These are phyloP conservation scores for Chrysoporthe puriensis DNA, from an alignment of 2,329 filamentous ascomycete species.

Conservation along the genomic window DNA sequence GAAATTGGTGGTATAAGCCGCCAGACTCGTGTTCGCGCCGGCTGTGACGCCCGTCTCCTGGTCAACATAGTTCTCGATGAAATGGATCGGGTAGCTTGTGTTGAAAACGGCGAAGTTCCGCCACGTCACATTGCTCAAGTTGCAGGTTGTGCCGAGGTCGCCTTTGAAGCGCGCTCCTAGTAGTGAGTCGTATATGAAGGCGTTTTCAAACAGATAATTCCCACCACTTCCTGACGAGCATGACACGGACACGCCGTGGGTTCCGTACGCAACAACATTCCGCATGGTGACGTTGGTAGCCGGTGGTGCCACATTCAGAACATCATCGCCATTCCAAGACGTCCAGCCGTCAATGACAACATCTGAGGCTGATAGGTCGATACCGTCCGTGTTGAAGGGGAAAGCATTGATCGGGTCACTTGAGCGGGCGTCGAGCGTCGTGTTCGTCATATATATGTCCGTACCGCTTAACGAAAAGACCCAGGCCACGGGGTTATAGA, in stretches of 20 bases:
- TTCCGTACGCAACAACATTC: constrained; percentile 31
- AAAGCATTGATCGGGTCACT: constrained; percentile 26
- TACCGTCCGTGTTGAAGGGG: constrained; percentile 34
- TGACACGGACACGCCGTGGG: constrained; percentile 32
- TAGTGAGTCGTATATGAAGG: constrained; percentile 30
- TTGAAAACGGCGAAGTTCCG: constrained; percentile 32
- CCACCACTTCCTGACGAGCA: constrained; percentile 31
- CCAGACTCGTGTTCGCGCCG: constrained; percentile 27
- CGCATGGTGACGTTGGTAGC: constrained; percentile 32
- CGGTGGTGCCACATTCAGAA: constrained; percentile 32
- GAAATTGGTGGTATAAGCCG: constrained; percentile 31
- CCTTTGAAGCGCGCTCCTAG: constrained; percentile 33
- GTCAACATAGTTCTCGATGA: constrained; percentile 33
- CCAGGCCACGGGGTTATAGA: constrained; percentile 33
- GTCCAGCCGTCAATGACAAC: constrained; percentile 32
- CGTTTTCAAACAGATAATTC: constrained; percentile 32
- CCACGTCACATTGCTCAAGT: constrained; percentile 32
- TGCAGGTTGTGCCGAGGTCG: constrained; percentile 32
- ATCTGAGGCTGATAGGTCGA: constrained; percentile 31
- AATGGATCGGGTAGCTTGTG: constrained; percentile 33
- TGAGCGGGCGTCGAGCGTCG: constrained; percentile 30
- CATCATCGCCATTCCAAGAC: constrained; percentile 33
- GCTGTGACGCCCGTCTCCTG: constrained; percentile 29
- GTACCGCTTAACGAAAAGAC: constrained; percentile 31
- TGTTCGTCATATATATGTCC: constrained; percentile 32